Conservation (phyloP, 169 alveolate genomes). For the Cyclospora cayetanensis region DNA sequence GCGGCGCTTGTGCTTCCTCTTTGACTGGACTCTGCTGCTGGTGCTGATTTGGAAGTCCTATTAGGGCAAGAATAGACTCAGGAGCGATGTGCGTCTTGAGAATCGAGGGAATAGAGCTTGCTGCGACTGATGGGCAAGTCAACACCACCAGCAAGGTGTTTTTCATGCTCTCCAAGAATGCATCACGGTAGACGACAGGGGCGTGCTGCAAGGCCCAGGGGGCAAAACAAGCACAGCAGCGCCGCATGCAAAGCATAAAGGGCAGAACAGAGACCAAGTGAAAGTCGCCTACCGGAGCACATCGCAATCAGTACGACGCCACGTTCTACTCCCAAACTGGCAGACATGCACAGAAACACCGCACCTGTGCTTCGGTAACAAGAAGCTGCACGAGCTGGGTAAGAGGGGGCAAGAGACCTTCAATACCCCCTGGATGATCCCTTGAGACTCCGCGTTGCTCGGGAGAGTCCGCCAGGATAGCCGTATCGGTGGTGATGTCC, state of each 20-base stretch:
- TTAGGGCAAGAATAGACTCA: background rate
- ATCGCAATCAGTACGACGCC: background rate
- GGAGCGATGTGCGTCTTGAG: conserved; percentile 41
- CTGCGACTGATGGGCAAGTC: conserved; percentile 63
- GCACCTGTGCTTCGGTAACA: conserved; percentile 63
- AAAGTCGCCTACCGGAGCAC: background rate
- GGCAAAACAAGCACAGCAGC: background rate
- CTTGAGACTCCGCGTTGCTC: background rate
- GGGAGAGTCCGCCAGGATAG: background rate
- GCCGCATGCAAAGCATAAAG: background rate
- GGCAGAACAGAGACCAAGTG: background rate
- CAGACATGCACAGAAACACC: background rate
- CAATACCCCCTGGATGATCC: conserved; percentile 59
- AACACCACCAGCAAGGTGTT: conserved; percentile 69
- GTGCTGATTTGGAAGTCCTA: conserved; percentile 17
- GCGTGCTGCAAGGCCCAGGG: conserved; percentile 47
- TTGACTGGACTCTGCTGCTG: conserved; percentile 11
- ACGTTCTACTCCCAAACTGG: background rate
- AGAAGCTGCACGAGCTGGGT: conserved; percentile 68
- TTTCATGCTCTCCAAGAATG: conserved; percentile 67
- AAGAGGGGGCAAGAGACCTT: conserved; percentile 61
- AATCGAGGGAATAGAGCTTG: conserved; percentile 45
- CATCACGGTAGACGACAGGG: conserved; percentile 69
- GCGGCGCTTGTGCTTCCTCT: background rate
- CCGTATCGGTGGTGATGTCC: conserved; percentile 12